Conservation (phyloP, 768 basidiomycete genomes). For the Clavulina sp. region DNA sequence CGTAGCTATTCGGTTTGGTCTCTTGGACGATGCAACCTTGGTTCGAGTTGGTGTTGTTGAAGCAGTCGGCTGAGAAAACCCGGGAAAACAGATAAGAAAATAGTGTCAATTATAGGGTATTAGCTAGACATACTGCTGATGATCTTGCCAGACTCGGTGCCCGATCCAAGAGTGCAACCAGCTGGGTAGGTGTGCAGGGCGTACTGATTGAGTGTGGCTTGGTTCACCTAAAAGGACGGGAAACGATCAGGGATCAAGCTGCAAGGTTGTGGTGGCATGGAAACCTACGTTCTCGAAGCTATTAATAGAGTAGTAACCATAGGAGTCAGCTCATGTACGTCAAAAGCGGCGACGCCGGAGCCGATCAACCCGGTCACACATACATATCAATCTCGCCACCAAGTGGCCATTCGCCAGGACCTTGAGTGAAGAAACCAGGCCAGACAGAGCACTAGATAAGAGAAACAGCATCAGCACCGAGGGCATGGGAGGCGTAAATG, state of each 20-base stretch:
- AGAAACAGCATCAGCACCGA: no score
- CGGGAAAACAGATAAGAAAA: neutral
- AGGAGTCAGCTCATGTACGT: no score
- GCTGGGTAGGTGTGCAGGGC: neutral
- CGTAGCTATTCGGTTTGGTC: neutral
- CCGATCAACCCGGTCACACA: no score
- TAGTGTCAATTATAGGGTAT: no score
- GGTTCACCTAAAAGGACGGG: no score
- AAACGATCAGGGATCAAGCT: no score
- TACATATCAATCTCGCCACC: slow-evolving; percentile 4
- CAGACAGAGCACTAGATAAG: neutral
- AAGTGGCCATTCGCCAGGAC: neutral
- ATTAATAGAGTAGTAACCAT: no score
- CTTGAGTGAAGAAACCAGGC: neutral
- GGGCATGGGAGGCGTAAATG: neutral
- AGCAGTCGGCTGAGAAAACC: neutral
- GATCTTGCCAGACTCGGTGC: neutral
- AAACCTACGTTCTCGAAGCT: no score
- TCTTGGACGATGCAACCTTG: slow-evolving; percentile 6
- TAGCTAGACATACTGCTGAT: slow-evolving; percentile 1
- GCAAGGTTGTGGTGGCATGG: no score
- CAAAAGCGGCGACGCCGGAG: no score
- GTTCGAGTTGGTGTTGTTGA: slow-evolving; percentile 5
- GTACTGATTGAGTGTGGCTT: neutral
- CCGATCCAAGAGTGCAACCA: neutral